These are phyloP conservation scores for Gossypium gossypioides DNA, from an alignment of 441 rosid genomes.

Conservation along the genomic window DNA sequence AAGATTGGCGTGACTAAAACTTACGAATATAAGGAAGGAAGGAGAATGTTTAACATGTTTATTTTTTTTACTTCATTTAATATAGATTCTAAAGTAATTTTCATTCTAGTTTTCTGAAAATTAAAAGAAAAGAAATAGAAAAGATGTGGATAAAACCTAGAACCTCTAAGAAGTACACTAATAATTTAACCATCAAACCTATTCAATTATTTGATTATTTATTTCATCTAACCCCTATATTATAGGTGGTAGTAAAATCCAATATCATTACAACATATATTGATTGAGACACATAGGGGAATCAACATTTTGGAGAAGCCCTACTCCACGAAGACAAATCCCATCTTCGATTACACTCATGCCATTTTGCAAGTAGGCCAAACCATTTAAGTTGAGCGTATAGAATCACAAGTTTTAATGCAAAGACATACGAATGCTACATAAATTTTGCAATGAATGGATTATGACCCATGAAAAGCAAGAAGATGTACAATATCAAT, in stretches of 20 bases:
- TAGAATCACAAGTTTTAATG: neutral
- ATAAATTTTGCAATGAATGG: neutral
- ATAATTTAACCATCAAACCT: too few relatives aligned
- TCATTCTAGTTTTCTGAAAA: too few relatives aligned
- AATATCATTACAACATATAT: constrained; percentile 74
- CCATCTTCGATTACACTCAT: constrained; percentile 94
- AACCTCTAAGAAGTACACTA: too few relatives aligned
- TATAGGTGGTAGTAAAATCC: constrained; percentile 64
- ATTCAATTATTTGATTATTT: too few relatives aligned
- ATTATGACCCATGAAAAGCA: constrained; percentile 2
- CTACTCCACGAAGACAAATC: constrained; percentile 78
- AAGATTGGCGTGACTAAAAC: too few relatives aligned
- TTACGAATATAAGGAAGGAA: too few relatives aligned
- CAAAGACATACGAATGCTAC: neutral
- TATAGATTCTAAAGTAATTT: too few relatives aligned
- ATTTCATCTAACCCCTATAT: too few relatives aligned
- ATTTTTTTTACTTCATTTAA: too few relatives aligned
- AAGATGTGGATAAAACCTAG: too few relatives aligned
- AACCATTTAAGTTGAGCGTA: constrained; percentile 7
- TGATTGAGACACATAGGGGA: constrained; percentile 70
- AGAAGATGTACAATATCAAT: constrained; percentile 5
- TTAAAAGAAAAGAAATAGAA: too few relatives aligned
- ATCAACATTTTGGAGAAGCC: constrained; percentile 59
- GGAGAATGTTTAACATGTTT: too few relatives aligned
- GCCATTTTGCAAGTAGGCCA: constrained; percentile 61